These are phyloP conservation scores for Kurtzmaniella quercitrusa DNA, from an alignment of 1,139 yeast genomes.

Conservation along the genomic window DNA sequence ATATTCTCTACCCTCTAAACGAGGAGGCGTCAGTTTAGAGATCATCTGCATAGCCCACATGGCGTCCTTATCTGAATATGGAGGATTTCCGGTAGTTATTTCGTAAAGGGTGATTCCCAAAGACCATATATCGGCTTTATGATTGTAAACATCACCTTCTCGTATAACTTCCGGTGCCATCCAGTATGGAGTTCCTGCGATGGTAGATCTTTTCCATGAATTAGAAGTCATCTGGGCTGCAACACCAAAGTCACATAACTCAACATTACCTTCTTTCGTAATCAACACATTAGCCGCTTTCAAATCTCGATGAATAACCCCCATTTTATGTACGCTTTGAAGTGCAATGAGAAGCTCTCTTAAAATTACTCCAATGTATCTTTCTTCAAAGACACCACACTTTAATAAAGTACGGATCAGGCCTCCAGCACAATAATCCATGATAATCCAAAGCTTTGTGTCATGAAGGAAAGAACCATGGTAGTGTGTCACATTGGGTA, in stretches of 20 bases:
- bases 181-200: constrained; percentile 99
- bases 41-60: constrained; percentile 92
- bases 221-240: constrained; percentile 89
- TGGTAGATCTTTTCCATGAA: constrained; percentile 78
- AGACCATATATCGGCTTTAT: constrained; percentile 91
- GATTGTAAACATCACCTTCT: constrained; percentile 84
- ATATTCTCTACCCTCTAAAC: constrained; percentile 87
- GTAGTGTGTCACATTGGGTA: constrained; percentile 90
- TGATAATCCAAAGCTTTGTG: constrained; percentile 91
- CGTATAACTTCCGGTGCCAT: constrained; percentile 99
- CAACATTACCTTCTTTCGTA: constrained; percentile 84
- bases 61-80: constrained; percentile 94
- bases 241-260: constrained; percentile 95
- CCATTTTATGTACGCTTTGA: constrained; percentile 77
- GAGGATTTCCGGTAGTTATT: constrained; percentile 96
- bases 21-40: constrained; percentile 89
- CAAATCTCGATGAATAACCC: constrained; percentile 92
- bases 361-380: constrained; percentile 72
- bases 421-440: constrained; percentile 98
- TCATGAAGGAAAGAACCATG: constrained; percentile 85
- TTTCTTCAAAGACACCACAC: constrained; percentile 87
- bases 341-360: constrained; percentile 80
- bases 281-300: constrained; percentile 94
- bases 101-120: constrained; percentile 92
- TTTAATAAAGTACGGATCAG: constrained; percentile 81